Conservation (phyloP, 1,139 yeast species). For the Lodderomyces oxycetoniae region DNA sequence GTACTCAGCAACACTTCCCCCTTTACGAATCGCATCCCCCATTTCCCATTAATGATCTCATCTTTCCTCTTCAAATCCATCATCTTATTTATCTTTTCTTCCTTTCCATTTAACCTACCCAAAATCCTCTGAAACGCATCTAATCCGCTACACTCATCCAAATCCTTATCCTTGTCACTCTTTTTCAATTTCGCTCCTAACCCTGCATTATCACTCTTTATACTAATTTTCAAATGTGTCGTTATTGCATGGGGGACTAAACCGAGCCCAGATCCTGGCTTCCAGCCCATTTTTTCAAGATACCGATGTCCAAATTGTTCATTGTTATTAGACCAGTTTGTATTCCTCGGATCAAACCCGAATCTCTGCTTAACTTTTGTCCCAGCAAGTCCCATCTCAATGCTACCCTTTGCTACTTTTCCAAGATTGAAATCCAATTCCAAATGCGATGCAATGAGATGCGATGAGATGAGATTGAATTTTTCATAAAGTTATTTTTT, state of each 20-base stretch:
- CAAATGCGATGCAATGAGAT: too few relatives aligned
- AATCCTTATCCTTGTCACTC: slow-evolving; percentile 43
- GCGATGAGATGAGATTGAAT: too few relatives aligned
- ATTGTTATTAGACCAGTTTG: slow-evolving; percentile 89
- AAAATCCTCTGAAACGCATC: slow-evolving; percentile 89
- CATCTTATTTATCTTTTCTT: slow-evolving; percentile 52
- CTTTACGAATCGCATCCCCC: slow-evolving; percentile 82
- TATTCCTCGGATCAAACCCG: slow-evolving; percentile 90
- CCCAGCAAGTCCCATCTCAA: slow-evolving; percentile 91
- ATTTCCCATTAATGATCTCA: slow-evolving; percentile 65
- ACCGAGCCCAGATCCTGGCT: slow-evolving; percentile 87
- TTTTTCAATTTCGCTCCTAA: slow-evolving; percentile 74
- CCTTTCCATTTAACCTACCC: slow-evolving; percentile 81
- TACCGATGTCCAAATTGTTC: slow-evolving; percentile 85
- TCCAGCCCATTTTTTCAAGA: slow-evolving; percentile 82
- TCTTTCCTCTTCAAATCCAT: slow-evolving; percentile 64
- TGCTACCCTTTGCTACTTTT: too few relatives aligned
- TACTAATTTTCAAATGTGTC: slow-evolving; percentile 73
- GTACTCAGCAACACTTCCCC: slow-evolving; percentile 84
- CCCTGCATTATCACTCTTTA: slow-evolving; percentile 81
- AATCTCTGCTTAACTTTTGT: slow-evolving; percentile 76
- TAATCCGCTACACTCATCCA: slow-evolving; percentile 83
- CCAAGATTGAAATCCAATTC: too few relatives aligned
- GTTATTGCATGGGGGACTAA: slow-evolving; percentile 58
- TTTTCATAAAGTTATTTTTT: too few relatives aligned